These are phyloP conservation scores for Penicillium capsulatum DNA, from an alignment of 2,329 filamentous ascomycete species.

Conservation along the genomic window DNA sequence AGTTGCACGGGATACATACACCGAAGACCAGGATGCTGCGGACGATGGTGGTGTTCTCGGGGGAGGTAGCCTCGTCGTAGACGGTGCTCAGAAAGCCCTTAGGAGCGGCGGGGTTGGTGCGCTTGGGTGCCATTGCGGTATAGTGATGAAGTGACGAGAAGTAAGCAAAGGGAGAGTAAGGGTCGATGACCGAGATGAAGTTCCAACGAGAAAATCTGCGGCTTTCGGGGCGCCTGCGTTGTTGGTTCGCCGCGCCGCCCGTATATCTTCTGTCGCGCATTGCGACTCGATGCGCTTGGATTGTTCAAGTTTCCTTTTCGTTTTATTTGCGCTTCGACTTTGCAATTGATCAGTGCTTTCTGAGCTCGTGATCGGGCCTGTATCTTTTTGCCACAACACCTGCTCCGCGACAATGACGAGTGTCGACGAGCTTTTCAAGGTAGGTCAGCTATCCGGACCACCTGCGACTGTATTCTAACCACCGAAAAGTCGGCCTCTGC, in stretches of 20 bases:
- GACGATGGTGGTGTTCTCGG: conserved; percentile 66
- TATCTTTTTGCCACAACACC: conserved; percentile 3
- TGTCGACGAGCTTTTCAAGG: conserved; percentile 60
- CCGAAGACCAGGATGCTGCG: conserved; percentile 65
- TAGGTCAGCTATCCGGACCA: conserved; percentile 15
- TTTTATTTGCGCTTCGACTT: not conserved
- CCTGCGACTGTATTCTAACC: conserved; percentile 8
- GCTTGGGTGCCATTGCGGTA: conserved; percentile 60
- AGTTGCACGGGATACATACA: conserved; percentile 46
- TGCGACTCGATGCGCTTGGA: conserved; percentile 3
- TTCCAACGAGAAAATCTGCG: conserved; percentile 29
- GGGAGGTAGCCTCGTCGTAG: conserved; percentile 60
- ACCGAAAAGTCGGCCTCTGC: conserved; percentile 48
- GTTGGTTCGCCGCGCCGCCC: conserved; percentile 22
- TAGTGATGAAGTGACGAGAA: conserved; percentile 2
- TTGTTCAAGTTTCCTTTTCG: too few species aligned
- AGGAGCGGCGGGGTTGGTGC: conserved; percentile 44
- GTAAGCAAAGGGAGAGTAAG: conserved; percentile 1
- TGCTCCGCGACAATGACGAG: conserved; percentile 49
- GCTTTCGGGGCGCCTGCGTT: conserved; percentile 25
- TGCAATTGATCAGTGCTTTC: not conserved
- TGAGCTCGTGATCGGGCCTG: not conserved
- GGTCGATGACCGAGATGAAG: conserved; percentile 6
- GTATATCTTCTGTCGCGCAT: conserved; percentile 19
- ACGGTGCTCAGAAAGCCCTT: conserved; percentile 54